Evolutionary conservation across 2,329 filamentous ascomycete genomes (phyloP), one percentile per base, ranked within the genome.

Genomic region (Macroventuria anomochaeta): DNA sequence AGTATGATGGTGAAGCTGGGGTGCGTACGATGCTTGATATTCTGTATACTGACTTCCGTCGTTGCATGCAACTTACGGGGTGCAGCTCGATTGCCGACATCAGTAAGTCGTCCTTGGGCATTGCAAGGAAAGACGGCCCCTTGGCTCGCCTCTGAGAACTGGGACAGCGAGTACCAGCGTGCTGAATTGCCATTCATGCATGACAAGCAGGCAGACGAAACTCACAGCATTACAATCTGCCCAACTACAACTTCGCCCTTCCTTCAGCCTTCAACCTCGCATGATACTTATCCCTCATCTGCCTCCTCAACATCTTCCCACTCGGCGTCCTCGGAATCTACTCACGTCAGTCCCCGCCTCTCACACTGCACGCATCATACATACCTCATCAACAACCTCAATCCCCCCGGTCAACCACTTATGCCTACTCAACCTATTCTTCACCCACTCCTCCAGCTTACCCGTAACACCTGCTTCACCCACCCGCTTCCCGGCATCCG

Each of bases 1-100:
- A 48, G 37, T 36, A 41, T 17, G 23, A 42, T 42, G 38, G 46
- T 17, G 38, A 49, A 36, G 37, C 37, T 10, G 46, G 32, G 4
- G 38, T 50, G 0, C 21, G 31, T 11, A 37, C 17, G 2, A 50
- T 50, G 46, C 25, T 50, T 7, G 38, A 64, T 21, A 48, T 63
- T 5, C 21, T 63, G 5, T 53, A 53, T 47, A 72, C 75, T 38
- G 74, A 77, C 55, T 71, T 77, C 48, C 69, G 68, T 43, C 57
- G 65, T 1, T 75, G 72, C 53, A 77, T 77, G 75, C 72, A 68
- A n/a, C 58, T 77, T 31, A 73, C 75, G 11, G 75, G 75, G 0
- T 70, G 70, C 13, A 66, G 58, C n/a, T 71, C 64, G 26, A 65
- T 76, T 21, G 51, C 65, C 29, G 73, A 76, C 18, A 77, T 77